Evolutionary conservation across 1,284 basidiomycete genomes (phyloP), one percentile per base, ranked within the genome.

Genomic region (Xerocomus nothofagi): DNA sequence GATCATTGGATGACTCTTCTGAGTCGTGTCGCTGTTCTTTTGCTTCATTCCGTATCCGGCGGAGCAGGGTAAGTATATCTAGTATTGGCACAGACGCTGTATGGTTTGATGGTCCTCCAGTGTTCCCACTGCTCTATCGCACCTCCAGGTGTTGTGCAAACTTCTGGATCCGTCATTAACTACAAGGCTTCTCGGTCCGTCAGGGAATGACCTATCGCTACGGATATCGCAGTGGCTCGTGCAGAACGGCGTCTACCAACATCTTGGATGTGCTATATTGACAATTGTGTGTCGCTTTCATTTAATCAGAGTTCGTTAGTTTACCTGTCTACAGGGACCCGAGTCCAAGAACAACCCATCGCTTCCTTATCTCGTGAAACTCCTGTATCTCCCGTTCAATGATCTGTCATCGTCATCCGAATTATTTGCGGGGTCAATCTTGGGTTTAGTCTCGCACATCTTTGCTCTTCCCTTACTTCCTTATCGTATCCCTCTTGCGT

Each of bases 401-500:
- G 51, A 49, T 69, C 0, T 65, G 32, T 18, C 53, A 6, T 64
- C 12, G 73, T 64, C 69, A 0, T 59, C 71, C 2, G 65, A 70
- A 37, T 47, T 49, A 5, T 73, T 71, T 53, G 29, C 57, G 6
- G 60, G 52, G 41, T 69, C 61, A 41, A 66, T 76, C 39, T 67
- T 58, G 17, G 65, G 66, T 17, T 59, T 84, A 32, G 55, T 82
- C 36, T 60, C 67, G 4, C 64, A 73, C 49, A 78, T 91, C 47
- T 70, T 88, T 45, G 75, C 81, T 6, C 75, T 89, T 39, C 81
- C 82, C 1, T 68, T 85, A 0, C 74, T 90, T 1, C 86, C 82
- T 1, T 84, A 88, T 62, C 81, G 85, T 8, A 70, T 91, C 21
- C 79, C 86, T 11, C 64, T 88, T 9, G 53, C 68, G 8, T 69